Evolutionary conservation across 169 alveolate genomes (phyloP), one percentile per base, ranked within the genome.

Genomic region (Plasmodium reichenowi): DNA sequence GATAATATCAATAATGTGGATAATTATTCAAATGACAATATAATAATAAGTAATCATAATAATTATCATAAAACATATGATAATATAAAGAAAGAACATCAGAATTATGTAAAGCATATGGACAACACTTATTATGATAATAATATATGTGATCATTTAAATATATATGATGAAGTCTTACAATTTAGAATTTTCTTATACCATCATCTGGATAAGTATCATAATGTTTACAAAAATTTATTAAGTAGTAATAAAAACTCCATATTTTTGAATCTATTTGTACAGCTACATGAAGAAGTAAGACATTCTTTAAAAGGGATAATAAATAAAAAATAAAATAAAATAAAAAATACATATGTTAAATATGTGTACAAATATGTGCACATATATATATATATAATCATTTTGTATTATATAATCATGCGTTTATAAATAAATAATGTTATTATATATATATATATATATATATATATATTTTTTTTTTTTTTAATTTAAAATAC

Each of bases 191-290:
- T 70, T 71, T 86, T 86, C 26, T 47, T 86, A 9, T 60, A 86
- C 24, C 13, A 62, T 4, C 92, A 86, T 63, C 72, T 86, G 24
- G 92, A 86, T 72, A 70, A 86, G 45, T 86, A 86, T 47, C 59
- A 64, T 22, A 22, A 15, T 72, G 64, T 86, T 2, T 86, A 86
- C 47, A 60, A 62, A 38, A 86, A 48, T 86, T 67, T 86, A 67
- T 32, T 83, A 26, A 62, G 48, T 48, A 68, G 74, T 7, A 48
- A 56, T 15, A 68, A 83, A 58, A 59, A 59, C 1, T 62, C 91
- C 0, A 59, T 83, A 58, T 83, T 83, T 32, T 48, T 52, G 10
- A 22, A 47, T 43, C 85, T 83, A 22, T 83, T 83, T 32, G 43
- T 54, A 32, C 68, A 67, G 47, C 72, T 83, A 3, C 85, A 83